Evolutionary conservation across 2,329 filamentous ascomycete genomes (phyloP).

Genomic region (Septoria linicola): DNA sequence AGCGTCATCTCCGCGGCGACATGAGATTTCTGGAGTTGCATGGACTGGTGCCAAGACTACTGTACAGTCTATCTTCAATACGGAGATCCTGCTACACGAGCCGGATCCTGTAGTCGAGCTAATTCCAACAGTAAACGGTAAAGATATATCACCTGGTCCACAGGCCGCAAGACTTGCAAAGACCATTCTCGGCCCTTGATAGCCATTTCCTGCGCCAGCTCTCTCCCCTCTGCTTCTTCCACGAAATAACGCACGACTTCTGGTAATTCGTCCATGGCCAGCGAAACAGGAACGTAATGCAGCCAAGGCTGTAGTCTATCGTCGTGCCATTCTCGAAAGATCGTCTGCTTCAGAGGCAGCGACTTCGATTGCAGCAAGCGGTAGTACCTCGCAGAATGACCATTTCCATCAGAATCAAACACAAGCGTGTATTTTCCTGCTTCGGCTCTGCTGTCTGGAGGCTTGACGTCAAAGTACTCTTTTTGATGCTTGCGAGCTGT

Average conservation of each 20-base stretch:
- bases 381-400: constrained; percentile 43
- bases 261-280: constrained; percentile 70
- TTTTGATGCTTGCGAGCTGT: constrained; percentile 36
- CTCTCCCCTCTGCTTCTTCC: constrained; percentile 37
- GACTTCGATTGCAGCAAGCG: constrained; percentile 66
- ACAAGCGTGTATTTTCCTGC: constrained; percentile 16
- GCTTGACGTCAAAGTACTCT: constrained; percentile 21
- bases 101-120: constrained; percentile 4
- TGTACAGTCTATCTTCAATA: no score
- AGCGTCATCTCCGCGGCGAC: no score
- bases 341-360: constrained; percentile 72
- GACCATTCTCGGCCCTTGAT: constrained; percentile 52
- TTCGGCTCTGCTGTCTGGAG: constrained; percentile 6
- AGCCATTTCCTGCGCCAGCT: constrained; percentile 15
- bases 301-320: constrained; percentile 67
- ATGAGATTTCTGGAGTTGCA: no score
- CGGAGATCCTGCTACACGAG: background rate
- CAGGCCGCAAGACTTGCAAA: constrained; percentile 13
- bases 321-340: constrained; percentile 82
- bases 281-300: constrained; percentile 80
- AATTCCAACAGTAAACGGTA: constrained; percentile 20
- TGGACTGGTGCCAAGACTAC: no score
- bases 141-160: constrained; percentile 23
- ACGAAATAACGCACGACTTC: constrained; percentile 62
- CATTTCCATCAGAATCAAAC: constrained; percentile 70